Conservation (phyloP, 1,284 basidiomycete genomes). For the Austroboletus rostrupii region DNA sequence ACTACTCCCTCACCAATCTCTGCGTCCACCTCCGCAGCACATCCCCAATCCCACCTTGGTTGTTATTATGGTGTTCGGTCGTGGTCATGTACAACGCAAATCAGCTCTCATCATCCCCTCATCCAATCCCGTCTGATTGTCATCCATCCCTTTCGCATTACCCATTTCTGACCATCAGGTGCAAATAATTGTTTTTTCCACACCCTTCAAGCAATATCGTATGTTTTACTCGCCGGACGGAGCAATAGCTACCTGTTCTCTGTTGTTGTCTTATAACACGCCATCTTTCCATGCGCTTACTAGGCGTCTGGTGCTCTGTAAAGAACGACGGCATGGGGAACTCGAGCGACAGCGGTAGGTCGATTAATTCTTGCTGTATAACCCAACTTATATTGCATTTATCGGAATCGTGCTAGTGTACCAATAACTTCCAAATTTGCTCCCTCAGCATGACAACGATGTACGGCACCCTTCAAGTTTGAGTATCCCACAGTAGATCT, state of each 20-base stretch:
- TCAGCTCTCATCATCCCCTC: constrained; percentile 26
- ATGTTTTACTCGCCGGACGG: constrained; percentile 25
- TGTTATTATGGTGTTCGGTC: constrained; percentile 37
- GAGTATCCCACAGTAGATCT: constrained; percentile 16
- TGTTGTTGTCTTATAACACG: constrained; percentile 18
- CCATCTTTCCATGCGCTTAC: constrained; percentile 10
- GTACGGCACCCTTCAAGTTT: constrained; percentile 3
- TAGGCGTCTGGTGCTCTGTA: constrained; percentile 13
- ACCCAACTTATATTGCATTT: constrained; percentile 1
- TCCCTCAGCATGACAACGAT: background rate
- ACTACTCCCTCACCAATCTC: constrained; percentile 19
- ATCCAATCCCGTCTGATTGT: constrained; percentile 28
- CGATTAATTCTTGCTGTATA: background rate
- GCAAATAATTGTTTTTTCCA: constrained; percentile 31
- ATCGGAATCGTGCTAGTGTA: constrained; percentile 3
- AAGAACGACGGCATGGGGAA: background rate
- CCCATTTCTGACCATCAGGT: constrained; percentile 23
- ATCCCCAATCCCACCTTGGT: constrained; percentile 26
- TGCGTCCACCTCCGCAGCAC: constrained; percentile 23
- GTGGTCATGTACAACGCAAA: constrained; percentile 38
- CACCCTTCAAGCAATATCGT: constrained; percentile 29
- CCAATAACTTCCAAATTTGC: background rate
- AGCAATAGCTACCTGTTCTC: constrained; percentile 13
- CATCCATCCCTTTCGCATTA: constrained; percentile 16
- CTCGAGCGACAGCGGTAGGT: constrained; percentile 21